Base-by-base conservation (phyloP, 768 basidiomycete genomes). In the Leccinellum luteum region DNA sequence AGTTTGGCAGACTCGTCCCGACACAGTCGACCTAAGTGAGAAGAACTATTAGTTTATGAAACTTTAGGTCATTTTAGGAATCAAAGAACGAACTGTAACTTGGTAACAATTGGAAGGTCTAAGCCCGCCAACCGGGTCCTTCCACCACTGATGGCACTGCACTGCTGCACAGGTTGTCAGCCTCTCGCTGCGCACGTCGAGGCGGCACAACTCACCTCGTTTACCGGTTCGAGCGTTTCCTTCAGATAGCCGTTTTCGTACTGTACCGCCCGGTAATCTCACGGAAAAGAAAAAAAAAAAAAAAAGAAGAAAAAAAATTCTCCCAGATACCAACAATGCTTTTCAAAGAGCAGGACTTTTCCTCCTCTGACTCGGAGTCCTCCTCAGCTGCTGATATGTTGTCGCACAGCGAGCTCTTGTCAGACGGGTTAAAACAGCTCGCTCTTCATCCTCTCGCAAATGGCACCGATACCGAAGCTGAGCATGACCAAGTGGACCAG, bases 341-440 rank as follows among this genome's bases (percentile, higher is more conserved):
- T 21, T 44, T 8, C 28, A 17, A 23, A n/a, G n/a, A 14, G 8
- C 25, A 53, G 32, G 13, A 28, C 21, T 15, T 19, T 21, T n/a
- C n/a, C 10, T 27, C 44, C 41, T n/a, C n/a, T n/a, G n/a, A n/a
- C n/a, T n/a, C n/a, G n/a, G n/a, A n/a, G n/a, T n/a, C 31, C 43
- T 23, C 41, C 6, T 56, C 56, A 31, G 17, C 32, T 9, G 38
- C 60, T 54, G 60, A 60, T 57, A 74, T 64, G 66, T 27, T 60
- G 48, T 67, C 74, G 53, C 75, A 79, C 64, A 62, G 73, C 55
- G 70, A 76, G 28, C 70, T 73, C 35, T 74, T 86, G 60, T 74
- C 79, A 9, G 70, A 79, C 52, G 76, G 74, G 60, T 74, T 86
- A 52, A 75, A 77, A 51, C 74, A 76, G 55, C 79, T 85, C 25